Evolutionary conservation across 2,329 filamentous ascomycete species (phyloP), one percentile per base, ranked within the genome.

Genomic region (Pyrenophora tritici-repentis): DNA sequence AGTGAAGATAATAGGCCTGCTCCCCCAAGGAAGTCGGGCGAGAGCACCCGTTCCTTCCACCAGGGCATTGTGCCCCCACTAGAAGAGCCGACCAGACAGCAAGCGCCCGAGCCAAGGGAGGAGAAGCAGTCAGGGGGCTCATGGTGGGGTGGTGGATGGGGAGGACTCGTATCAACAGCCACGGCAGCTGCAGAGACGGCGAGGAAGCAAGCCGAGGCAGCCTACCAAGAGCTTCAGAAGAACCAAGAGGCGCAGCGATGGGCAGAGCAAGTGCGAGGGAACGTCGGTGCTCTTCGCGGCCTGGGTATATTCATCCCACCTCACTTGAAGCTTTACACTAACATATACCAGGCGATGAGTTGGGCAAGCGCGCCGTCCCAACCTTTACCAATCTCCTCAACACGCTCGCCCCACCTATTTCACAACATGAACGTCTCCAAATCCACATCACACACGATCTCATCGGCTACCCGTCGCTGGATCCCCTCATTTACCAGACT

Each of bases 371-470:
- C 64, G 94, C 94, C 50, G 81, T 99, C 26, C 94, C 94, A 24
- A 97, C 94, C 38, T 96, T 99, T 71, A 93, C 92, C 71, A 91
- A 91, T 68, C 88, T 99, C 66, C 85, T 99, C 56, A 90, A 97
- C 74, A 97, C 92, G 20, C 86, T 99, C 59, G 94, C 94, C 0
- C 94, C 94, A 38, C 94, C 94, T 9, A 99, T 99, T 68, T 92
- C 91, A 47, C 94, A 93, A 7, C 94, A 99, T 76, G 94, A 99
- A 77, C 90, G 93, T 42, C 88, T 99, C 6, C 89, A 95, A 66
- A 97, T 99, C 66, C 94, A 99, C 78, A 95, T 94, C 58, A 96
- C 93, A 7, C 94, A 99, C 78, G 94, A 97, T 73, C 84, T 99
- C 36, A 86, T 91, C 62, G 91, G 91, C 62, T 99, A 99, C 73